Evolutionary conservation across 2,329 filamentous ascomycete species (phyloP), one percentile per base, ranked within the genome.

Genomic region (Paracamarosporium sp.): DNA sequence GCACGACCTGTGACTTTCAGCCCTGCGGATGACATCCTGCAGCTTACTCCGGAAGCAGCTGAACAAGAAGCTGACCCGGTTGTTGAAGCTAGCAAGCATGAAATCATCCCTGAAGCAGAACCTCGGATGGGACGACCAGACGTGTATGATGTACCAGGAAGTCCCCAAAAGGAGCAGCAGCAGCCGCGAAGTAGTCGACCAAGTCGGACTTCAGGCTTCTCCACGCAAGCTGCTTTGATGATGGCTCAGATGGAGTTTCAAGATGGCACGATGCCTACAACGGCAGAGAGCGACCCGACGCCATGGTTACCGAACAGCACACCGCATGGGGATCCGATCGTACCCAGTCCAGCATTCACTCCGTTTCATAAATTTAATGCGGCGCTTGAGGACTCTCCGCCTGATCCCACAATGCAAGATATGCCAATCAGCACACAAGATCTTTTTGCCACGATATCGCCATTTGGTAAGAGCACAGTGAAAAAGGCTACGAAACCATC

Each of bases 391-490:
- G 17, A 56, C 17, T 43, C 61, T 46, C 50, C 62, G 5, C 43
- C 63, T 15, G 53, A 66, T 9, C 66, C 59, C 38, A 17, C 35
- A 15, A 51, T 61, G 24, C 53, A 53, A 27, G 65, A 53, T 4
- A 51, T 61, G 12, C 60, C 64, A 9, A 64, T 78, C 30, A 80
- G 77, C 55, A 82, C 80, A 2, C 80, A 82, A 53, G 78, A 79
- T 15, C 64, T 82, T 8, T 74, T 82, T 45, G 71, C 74, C 25
- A 77, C 72, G 61, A 76, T 72, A 50, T 71, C 78, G 44, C 65
- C 80, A 40, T 78, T 80, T 67, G 57, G 68, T 13, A 74, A 75
- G 62, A 78, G 76, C 51, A 78, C 77, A 11, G 67, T 76, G 31
- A 81, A 80, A 66, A 67, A 62, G 38, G 22, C 61, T 15, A 50